A percentile compares a stretch with the other conserved stretches of the same genome.
phyloP scores from a whole-genome alignment of 768 basidiomycete species.

The Hygrophorus russula region DNA sequence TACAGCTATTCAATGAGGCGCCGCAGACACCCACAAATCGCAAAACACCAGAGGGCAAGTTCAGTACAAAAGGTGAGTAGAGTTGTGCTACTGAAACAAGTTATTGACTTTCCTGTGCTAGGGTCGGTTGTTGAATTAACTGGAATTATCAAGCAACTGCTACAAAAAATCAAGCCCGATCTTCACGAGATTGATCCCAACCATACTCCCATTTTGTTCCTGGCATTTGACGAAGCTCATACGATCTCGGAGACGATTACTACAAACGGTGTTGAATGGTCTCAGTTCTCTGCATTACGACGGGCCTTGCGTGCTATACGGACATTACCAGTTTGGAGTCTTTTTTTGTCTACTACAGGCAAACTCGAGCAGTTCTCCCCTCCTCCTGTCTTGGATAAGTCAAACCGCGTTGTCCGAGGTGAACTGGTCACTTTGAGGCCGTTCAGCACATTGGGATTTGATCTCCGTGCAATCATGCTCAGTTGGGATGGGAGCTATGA shows the following conservation, averaged over 20 bases:
- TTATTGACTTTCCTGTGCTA: not conserved
- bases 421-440: not conserved
- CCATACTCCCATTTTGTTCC: not conserved
- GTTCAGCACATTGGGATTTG: slow-evolving; percentile 4
- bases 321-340: slow-evolving; percentile 1
- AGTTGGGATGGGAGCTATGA: not conserved
- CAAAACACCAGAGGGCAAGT: not conserved
- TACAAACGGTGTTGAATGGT: not conserved
- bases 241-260: not conserved
- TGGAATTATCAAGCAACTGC: not conserved
- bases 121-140: not conserved
- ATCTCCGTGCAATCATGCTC: not conserved
- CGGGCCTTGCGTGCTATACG: not conserved
- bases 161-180: not conserved
- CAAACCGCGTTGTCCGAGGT: not conserved
- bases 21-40: not conserved
- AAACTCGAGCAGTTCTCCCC: slow-evolving; percentile 3
- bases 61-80: slow-evolving; percentile 2
- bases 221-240: slow-evolving; percentile 1
- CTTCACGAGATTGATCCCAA: not conserved
- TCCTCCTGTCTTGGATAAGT: not conserved
- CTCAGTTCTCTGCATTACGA: not conserved
- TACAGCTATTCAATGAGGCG: not conserved
- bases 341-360: slow-evolving; percentile 6
- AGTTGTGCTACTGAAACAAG: not conserved